These are phyloP conservation scores for Cyamopsis tetragonoloba DNA, from an alignment of 306 rosid genomes.

Conservation along the genomic window DNA sequence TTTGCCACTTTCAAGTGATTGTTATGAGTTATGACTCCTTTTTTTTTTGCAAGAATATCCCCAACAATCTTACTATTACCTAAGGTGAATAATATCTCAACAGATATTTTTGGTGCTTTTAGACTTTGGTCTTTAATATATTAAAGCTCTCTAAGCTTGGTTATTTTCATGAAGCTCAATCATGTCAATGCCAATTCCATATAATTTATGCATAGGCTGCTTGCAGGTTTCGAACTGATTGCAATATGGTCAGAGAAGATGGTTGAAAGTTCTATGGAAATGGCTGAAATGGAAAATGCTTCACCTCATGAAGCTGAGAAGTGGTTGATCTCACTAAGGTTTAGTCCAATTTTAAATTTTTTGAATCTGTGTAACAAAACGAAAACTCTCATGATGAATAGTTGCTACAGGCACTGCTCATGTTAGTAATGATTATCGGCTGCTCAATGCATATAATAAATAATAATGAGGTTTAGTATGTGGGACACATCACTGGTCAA, in stretches of 20 bases:
- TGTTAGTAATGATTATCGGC: conserved; percentile 20
- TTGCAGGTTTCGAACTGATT: conserved; percentile 81
- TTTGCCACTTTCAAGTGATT: too few relatives aligned
- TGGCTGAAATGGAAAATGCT: conserved; percentile 96
- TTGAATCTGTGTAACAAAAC: not conserved
- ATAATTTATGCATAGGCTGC: conserved; percentile 36
- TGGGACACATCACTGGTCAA: conserved; percentile 14
- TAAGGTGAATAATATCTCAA: not conserved
- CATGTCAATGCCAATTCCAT: conserved; percentile 26
- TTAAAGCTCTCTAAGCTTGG: conserved; percentile 27
- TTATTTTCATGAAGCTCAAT: conserved; percentile 18
- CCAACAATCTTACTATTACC: not conserved
- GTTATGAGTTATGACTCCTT: too few relatives aligned
- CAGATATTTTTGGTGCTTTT: not conserved
- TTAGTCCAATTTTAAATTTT: conserved; percentile 47
- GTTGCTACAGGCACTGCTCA: conserved; percentile 5
- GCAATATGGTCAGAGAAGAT: conserved; percentile 79
- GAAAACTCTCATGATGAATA: conserved; percentile 7
- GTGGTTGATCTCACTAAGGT: conserved; percentile 69
- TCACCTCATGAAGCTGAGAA: conserved; percentile 91
- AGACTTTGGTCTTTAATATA: conserved; percentile 4
- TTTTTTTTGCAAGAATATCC: not conserved
- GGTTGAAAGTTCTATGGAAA: conserved; percentile 81
- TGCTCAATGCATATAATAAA: not conserved
- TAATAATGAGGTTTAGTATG: conserved; percentile 5